These are phyloP conservation scores for Phytophthora pistaciae DNA, from an alignment of 352 stramenopile species.

Conservation along the genomic window DNA sequence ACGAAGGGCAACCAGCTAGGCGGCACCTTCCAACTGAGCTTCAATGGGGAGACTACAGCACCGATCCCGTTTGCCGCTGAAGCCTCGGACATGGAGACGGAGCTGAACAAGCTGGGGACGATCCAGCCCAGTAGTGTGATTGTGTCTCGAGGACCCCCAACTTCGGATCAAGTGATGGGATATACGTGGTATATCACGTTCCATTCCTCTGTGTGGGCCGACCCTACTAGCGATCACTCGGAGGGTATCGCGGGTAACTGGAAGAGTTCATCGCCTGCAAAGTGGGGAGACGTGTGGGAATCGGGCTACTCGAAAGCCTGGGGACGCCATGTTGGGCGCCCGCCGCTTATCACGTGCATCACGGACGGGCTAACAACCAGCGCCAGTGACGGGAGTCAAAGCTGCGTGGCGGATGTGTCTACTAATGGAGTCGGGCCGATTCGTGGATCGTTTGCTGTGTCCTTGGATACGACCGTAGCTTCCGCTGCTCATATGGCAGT, in stretches of 20 bases:
- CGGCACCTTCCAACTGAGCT: conserved; percentile 94
- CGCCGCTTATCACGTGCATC: conserved; percentile 68
- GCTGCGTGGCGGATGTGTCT: conserved; percentile 37
- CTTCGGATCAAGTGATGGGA: conserved; percentile 74
- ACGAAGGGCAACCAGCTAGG: conserved; percentile 89
- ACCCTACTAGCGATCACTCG: conserved; percentile 91
- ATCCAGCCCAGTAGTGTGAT: conserved; percentile 93
- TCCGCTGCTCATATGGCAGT: conserved; percentile 76
- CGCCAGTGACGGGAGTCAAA: conserved; percentile 57
- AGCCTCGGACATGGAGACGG: conserved; percentile 81
- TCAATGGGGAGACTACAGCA: conserved; percentile 92
- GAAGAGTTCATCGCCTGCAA: conserved; percentile 73
- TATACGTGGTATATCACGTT: conserved; percentile 96
- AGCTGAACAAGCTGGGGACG: conserved; percentile 93
- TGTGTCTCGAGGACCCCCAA: conserved; percentile 67
- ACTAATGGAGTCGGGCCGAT: conserved; percentile 83
- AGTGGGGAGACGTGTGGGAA: conserved; percentile 93
- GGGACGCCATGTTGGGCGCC: conserved; percentile 95
- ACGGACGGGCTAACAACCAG: conserved; percentile 68
- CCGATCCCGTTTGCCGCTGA: conserved; percentile 90
- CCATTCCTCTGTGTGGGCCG: conserved; percentile 90
- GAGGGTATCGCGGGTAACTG: conserved; percentile 92
- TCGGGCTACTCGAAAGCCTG: conserved; percentile 96
- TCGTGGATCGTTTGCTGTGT: conserved; percentile 92
- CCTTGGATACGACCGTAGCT: conserved; percentile 76